phyloP scores from a whole-genome alignment of 129 eudicot species.

The Calendula officinalis region DNA sequence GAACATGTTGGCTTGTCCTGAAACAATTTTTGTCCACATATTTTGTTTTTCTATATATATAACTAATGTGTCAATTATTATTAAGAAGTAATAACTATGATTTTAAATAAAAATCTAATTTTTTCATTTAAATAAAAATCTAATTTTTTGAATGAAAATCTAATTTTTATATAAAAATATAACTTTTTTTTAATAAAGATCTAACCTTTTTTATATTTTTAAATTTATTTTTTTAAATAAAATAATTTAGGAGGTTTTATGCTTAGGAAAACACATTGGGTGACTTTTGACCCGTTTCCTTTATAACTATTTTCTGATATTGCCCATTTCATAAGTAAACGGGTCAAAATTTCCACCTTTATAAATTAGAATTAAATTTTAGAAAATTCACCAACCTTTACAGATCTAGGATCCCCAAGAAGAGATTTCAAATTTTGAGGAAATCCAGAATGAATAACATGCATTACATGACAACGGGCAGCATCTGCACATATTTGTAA shows the following conservation, averaged over 20 bases:
- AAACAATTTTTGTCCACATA: background rate
- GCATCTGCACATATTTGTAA: constrained; percentile 76
- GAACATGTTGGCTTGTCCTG: background rate
- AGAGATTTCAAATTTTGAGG: constrained; percentile 59
- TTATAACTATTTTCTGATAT: background rate
- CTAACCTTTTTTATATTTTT: too few relatives aligned
- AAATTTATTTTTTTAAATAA: too few relatives aligned
- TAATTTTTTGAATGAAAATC: too few relatives aligned
- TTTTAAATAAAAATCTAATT: background rate
- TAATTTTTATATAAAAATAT: too few relatives aligned
- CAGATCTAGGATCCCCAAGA: constrained; percentile 56
- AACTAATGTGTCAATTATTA: too few relatives aligned
- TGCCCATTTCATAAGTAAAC: background rate
- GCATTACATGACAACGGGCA: constrained; percentile 67
- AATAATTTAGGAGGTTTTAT: background rate
- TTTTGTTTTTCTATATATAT: too few relatives aligned
- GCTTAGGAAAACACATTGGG: background rate
- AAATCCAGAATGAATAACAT: constrained; percentile 74
- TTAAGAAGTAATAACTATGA: too few relatives aligned
- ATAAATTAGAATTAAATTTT: background rate
- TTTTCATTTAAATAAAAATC: too few relatives aligned
- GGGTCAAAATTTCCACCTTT: background rate
- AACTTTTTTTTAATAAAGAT: too few relatives aligned
- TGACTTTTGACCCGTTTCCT: background rate
- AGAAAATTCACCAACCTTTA: constrained; percentile 46